phyloP scores from a whole-genome alignment of 352 stramenopile genomes.

The Chrysophaeum taylorii region DNA sequence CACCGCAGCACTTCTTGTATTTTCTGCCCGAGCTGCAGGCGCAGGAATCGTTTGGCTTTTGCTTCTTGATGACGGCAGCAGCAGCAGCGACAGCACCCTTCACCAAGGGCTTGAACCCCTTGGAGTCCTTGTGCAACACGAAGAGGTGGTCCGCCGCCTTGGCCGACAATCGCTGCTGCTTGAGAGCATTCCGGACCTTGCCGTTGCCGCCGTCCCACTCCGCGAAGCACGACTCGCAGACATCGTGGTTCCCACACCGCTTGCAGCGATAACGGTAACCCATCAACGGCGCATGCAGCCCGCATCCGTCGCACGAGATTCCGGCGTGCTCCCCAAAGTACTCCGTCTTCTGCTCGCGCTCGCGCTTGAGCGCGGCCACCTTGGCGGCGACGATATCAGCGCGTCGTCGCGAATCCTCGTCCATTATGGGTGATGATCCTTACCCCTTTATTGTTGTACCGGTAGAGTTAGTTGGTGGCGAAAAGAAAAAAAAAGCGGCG shows the following conservation, averaged over 20 bases:
- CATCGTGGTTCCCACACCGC: background rate
- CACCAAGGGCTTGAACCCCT: background rate
- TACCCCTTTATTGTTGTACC: no score
- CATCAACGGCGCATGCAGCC: background rate
- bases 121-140: constrained; percentile 2
- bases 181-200: background rate
- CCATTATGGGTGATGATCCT: no score
- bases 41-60: constrained; percentile 32
- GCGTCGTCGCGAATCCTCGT: no score
- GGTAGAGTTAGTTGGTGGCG: no score
- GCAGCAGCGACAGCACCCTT: background rate
- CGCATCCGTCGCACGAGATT: background rate
- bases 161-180: background rate
- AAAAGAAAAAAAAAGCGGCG: no score
- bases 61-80: background rate
- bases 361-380: background rate
- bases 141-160: background rate
- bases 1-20: constrained; percentile 33
- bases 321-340: background rate
- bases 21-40: constrained; percentile 27
- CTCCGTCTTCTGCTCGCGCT: background rate
- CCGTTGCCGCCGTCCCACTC: background rate
- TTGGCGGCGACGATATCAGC: no score
- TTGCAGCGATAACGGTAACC: constrained; percentile 2
- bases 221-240: background rate